Base-by-base conservation (phyloP, 371 early-diverging fungal genomes). In the Circinella umbellata region DNA sequence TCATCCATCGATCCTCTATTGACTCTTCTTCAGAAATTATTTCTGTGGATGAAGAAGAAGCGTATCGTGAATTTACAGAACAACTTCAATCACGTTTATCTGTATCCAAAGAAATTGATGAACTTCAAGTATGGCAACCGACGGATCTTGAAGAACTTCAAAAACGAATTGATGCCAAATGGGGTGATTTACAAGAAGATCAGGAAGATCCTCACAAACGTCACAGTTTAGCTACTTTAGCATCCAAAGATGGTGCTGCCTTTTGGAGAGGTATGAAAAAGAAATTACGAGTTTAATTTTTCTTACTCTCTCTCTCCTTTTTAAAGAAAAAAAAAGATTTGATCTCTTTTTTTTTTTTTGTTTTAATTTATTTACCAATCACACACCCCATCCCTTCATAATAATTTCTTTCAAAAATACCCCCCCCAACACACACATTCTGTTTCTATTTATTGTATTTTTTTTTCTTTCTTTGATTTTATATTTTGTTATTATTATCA, bases 251-350 rank as follows among this genome's bases (percentile, higher is more conserved):
- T 38, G 66, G 65, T 20, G 55, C 64, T 17, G 64, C 74, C 18
- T 75, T 75, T 55, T 75, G 75, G 75, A 37, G 67, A 60, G 75
- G 71, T 60, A 75, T 75, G 75, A 75, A 75, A 36, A 75, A 75
- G 71, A 75, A 75, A 49, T 64, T 75, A 37, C 46, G 75, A 18
- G 75, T 75, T 20, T 75, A 66, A 69, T 27, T 48, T 5, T 10
- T 39, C 0, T 36, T 61, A 48, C n/a, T 14, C 51, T 11, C n/a
- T 14, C 47, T 36, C 1, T 64, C 38, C 9, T 15, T 34, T n/a
- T 5, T 6, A 20, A 34, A 17, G 2, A 27, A 27, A 27, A 27
- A 27, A 27, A 27, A 27, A 27, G 2, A 27, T n/a, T n/a, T 1
- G 27, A 27, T 27, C 27, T 2, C 27, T 27, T 27, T 27, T 27